Percentiles rank a stretch among this genome's conserved stretches.
Evolutionary conservation across 495 filamentous ascomycete species (phyloP).

Genomic region (Penicillium alfredii): DNA sequence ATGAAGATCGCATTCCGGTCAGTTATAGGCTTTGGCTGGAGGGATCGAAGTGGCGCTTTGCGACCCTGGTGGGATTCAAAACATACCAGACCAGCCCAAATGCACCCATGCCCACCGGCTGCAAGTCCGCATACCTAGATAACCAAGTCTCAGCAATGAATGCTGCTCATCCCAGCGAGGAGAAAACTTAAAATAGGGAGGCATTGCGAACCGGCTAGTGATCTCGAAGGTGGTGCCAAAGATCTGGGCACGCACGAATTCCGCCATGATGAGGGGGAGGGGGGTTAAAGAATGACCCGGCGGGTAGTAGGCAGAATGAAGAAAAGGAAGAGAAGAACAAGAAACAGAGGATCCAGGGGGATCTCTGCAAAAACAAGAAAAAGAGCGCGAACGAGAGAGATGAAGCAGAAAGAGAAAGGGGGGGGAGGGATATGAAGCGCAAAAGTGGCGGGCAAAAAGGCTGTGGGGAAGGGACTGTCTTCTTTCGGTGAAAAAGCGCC

Average conservation of each 20-base stretch:
- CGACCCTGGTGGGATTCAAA: conserved; percentile 10
- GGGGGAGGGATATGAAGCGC: too few species aligned
- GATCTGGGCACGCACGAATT: conserved; percentile 98
- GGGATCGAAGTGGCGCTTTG: conserved; percentile 4
- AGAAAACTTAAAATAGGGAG: conserved; percentile 6
- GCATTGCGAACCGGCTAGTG: conserved; percentile 75
- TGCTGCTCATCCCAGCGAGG: not conserved
- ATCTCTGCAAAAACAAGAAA: conserved; percentile 5
- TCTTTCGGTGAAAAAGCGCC: conserved; percentile 23
- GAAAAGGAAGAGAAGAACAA: conserved; percentile 2
- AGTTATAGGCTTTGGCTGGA: conserved; percentile 8
- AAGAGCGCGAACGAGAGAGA: conserved; percentile 9
- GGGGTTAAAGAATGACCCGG: conserved; percentile 2
- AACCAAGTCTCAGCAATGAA: conserved; percentile 10
- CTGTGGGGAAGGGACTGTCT: conserved; percentile 38
- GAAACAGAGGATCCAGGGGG: conserved; percentile 2
- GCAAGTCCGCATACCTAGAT: conserved; percentile 87
- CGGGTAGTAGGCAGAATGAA: not conserved
- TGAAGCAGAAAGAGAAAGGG: conserved; percentile 13
- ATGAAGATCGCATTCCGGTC: conserved; percentile 7
- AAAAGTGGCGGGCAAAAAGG: too few species aligned
- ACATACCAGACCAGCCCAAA: conserved; percentile 96
- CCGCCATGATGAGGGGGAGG: conserved; percentile 60
- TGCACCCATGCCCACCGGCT: conserved; percentile 98
- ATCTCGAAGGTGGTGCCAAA: conserved; percentile 99